These are phyloP conservation scores for Claviceps maximensis DNA, from an alignment of 2,329 filamentous ascomycete genomes.

Conservation along the genomic window DNA sequence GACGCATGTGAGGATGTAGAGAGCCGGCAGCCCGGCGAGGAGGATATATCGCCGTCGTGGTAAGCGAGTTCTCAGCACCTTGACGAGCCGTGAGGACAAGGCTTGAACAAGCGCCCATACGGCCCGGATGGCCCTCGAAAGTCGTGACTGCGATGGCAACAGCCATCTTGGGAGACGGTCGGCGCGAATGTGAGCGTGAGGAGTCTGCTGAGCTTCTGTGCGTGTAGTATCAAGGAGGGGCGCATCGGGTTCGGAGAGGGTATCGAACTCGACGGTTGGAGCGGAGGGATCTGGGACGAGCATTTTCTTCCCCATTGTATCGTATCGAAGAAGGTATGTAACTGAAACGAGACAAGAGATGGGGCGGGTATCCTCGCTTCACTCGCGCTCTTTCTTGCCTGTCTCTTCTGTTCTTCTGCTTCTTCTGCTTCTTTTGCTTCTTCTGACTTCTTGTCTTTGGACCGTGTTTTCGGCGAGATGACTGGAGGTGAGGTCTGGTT, in stretches of 20 bases:
- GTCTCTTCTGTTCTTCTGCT: not conserved
- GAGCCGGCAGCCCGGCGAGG: not conserved
- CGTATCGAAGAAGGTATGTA: too few species aligned
- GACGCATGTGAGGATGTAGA: conserved; percentile 26
- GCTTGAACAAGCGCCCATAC: not conserved
- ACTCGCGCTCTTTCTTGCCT: too few species aligned
- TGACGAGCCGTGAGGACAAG: not conserved
- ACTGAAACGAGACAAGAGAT: too few species aligned
- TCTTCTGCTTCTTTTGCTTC: not conserved
- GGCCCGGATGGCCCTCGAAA: not conserved
- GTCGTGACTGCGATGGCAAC: not conserved
- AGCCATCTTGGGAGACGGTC: conserved; percentile 2
- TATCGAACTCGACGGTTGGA: conserved; percentile 4
- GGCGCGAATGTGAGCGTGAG: not conserved
- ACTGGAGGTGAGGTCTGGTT: not conserved
- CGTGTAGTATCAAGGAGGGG: not conserved
- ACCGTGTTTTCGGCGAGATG: not conserved
- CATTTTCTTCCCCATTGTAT: not conserved
- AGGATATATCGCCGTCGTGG: not conserved
- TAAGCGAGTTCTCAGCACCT: not conserved
- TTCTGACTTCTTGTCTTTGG: not conserved
- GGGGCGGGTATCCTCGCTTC: too few species aligned
- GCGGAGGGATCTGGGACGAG: not conserved
- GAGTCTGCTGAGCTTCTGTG: not conserved
- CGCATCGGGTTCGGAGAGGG: not conserved